Base-by-base conservation (phyloP, 441 rosid species). In the Omphalea diandra region DNA sequence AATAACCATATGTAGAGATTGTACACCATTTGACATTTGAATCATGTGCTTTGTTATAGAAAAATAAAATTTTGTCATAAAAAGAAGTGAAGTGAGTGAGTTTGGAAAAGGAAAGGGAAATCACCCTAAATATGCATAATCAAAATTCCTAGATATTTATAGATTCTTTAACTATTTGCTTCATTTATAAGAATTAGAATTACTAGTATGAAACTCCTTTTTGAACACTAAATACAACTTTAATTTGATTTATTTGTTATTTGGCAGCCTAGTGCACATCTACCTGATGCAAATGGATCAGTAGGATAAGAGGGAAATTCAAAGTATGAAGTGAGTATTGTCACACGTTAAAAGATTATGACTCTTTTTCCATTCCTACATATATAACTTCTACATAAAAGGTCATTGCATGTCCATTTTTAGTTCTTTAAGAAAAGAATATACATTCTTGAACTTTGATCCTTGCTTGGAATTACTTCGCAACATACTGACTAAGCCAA, bases 241-340 rank as follows among this genome's bases (percentile, higher is more conserved):
- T 60, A 73, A 65, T 70, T 65, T 66, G 8, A 43, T 82, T 33
- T 73, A n/a, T 73, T 58, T 76, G 64, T 69, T 69, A 41, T 76
- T 65, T 79, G 66, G 84, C 94, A 95, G 98, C 95, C 97, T 67
- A 88, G 81, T 63, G 76, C 85, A 43, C 87, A 78, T 73, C 77
- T 82, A 24, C 80, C 86, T 68, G 90, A 85, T 78, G 86, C 75
- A 75, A 88, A 87, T 73, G 84, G 79, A 47, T 78, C 90, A 33
- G 35, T 78, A 29, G 67, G 53, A 65, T 80, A 76, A 72, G 92
- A 84, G 50, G 88, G 80, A 73, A 83, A 88, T 79, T 90, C 99
- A 63, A 95, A 83, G 99, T 90, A 86, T 69, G 84, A 60, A 59
- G n/a, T 61, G 1, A 27, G 5, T 29, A 29, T 40, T 57, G 33